Conservation (phyloP, 805 yeast genomes). For the Teunomyces gatunensis region DNA sequence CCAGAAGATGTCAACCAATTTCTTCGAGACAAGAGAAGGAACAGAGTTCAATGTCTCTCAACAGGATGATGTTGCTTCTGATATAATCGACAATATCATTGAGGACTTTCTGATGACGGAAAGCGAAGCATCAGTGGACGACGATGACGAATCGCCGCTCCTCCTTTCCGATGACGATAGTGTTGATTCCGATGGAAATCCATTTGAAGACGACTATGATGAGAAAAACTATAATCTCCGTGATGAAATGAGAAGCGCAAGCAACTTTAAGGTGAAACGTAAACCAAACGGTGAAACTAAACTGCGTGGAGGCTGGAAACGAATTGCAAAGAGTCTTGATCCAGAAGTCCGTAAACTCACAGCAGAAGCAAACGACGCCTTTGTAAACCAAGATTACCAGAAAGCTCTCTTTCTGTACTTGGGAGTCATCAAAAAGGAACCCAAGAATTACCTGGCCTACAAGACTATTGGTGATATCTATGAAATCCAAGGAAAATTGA, state of each 20-base stretch:
- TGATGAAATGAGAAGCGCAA: slow-evolving; percentile 67
- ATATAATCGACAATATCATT: slow-evolving; percentile 10
- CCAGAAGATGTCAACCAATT: slow-evolving; percentile 18
- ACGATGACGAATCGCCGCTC: slow-evolving; percentile 15
- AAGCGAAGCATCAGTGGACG: slow-evolving; percentile 7
- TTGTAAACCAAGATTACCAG: slow-evolving; percentile 60
- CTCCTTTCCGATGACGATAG: slow-evolving; percentile 12
- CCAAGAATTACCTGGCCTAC: slow-evolving; percentile 78
- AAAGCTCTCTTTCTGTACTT: slow-evolving; percentile 58
- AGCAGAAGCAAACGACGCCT: slow-evolving; percentile 77
- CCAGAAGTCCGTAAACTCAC: slow-evolving; percentile 70
- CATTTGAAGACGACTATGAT: slow-evolving; percentile 33
- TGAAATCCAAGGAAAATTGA: slow-evolving; percentile 58
- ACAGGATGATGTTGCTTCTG: slow-evolving; percentile 19
- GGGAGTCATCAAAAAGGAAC: slow-evolving; percentile 75
- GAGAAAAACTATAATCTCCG: slow-evolving; percentile 47
- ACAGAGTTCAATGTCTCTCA: not conserved
- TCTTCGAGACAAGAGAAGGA: slow-evolving; percentile 19
- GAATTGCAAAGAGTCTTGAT: slow-evolving; percentile 44
- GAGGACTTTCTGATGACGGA: slow-evolving; percentile 7
- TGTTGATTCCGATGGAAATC: slow-evolving; percentile 25
- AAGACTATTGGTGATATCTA: slow-evolving; percentile 85
- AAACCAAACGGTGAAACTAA: slow-evolving; percentile 30
- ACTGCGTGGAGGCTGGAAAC: slow-evolving; percentile 35
- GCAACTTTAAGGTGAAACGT: slow-evolving; percentile 53